Evolutionary conservation across 2,329 filamentous ascomycete genomes (phyloP), one percentile per base, ranked within the genome.

Genomic region (Ploettnerulaceae sp.): DNA sequence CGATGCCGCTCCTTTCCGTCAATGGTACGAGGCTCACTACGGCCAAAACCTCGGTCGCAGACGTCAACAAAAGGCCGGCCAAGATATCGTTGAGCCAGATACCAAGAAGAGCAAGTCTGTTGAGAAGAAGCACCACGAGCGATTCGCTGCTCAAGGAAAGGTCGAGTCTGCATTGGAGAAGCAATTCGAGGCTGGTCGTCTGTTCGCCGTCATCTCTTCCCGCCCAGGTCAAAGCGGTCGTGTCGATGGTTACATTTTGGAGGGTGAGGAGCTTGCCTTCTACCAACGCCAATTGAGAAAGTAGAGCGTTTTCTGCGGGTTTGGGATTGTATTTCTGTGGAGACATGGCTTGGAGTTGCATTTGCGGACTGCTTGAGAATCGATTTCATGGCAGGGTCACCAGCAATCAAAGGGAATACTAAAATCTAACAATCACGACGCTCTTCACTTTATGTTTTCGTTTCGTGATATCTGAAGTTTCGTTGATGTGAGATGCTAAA

Each of bases 21-120:
- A 97, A 79, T 98, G 93, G 93, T 98, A 95, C 77, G 93, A 98
- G 84, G 89, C 93, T 64, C 93, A 98, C 86, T 98, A 98, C 82
- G 93, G 93, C 70, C 81, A 88, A 74, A 65, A 78, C 65, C 70
- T 98, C 58, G 93, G 93, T 71, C 87, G 90, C 66, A 86, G 85
- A 75, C 88, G 90, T 76, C 89, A 95, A 79, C 79, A 84, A 72
- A 90, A 94, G 74, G 59, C 64, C 41, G 68, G 62, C 39, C 72
- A 75, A 64, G 62, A 65, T 45, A 56, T 55, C 49, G 51, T 58
- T 57, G 63, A 68, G 68, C 70, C 54, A 74, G 81, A 84, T 63
- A 94, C 95, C 47, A 60, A 62, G 86, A 96, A 95, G 86, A 89
- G 84, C 80, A 94, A 94, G 78, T 77, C 82, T 54, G 86, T 97